These are phyloP conservation scores for Thuja plicata DNA, from an alignment of 83 land plant species.

Conservation along the genomic window DNA sequence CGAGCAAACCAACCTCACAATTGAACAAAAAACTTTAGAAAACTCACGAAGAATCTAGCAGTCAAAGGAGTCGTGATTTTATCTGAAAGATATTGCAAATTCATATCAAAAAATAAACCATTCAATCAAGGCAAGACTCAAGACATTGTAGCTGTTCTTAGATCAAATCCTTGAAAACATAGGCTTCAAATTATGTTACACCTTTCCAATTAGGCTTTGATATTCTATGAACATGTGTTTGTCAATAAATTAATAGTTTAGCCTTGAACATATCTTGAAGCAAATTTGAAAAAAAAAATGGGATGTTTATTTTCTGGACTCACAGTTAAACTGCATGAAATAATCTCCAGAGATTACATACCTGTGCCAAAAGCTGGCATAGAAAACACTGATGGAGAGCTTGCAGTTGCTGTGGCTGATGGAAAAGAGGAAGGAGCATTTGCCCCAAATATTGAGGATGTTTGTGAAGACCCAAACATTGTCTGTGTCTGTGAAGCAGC, in stretches of 20 bases:
- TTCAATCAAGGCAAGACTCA: background rate
- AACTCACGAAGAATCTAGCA: background rate
- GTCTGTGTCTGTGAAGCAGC: slow-evolving; percentile 41
- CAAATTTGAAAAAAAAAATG: background rate
- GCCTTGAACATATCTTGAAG: background rate
- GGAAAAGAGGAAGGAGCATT: slow-evolving; percentile 40
- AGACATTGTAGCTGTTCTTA: background rate
- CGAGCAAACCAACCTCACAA: background rate
- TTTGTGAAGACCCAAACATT: slow-evolving; percentile 37
- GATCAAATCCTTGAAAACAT: background rate
- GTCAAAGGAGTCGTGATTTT: background rate
- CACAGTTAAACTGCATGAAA: background rate
- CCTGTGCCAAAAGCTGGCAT: slow-evolving; percentile 47
- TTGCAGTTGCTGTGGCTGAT: slow-evolving; percentile 34
- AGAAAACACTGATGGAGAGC: slow-evolving; percentile 37
- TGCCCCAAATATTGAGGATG: slow-evolving; percentile 36
- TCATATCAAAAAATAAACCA: background rate
- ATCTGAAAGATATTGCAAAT: background rate
- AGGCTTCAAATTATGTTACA: background rate
- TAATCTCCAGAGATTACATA: background rate
- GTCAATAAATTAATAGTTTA: background rate
- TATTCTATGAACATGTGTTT: background rate
- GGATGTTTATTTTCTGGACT: background rate
- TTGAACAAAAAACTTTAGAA: background rate
- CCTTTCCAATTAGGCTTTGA: background rate